phyloP scores from a whole-genome alignment of 2,329 filamentous ascomycete species.

The Pleoardoris graminearum region DNA sequence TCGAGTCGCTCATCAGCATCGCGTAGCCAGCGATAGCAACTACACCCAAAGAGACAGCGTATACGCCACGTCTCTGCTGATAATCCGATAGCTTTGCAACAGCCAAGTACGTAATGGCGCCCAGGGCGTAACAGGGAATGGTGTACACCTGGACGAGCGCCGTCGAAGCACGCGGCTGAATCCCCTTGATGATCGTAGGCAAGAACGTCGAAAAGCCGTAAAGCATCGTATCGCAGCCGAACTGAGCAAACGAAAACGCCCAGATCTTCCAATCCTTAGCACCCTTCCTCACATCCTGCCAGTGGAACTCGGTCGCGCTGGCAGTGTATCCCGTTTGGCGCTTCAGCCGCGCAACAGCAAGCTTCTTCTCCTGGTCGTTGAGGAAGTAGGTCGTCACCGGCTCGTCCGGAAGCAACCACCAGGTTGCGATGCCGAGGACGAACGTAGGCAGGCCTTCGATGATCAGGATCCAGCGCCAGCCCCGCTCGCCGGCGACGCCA shows the following conservation, averaged over 20 bases:
- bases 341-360: constrained; percentile 57
- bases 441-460: constrained; percentile 61
- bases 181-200: constrained; percentile 74
- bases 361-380: constrained; percentile 59
- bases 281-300: constrained; percentile 66
- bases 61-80: constrained; percentile 66
- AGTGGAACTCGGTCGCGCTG: constrained; percentile 59
- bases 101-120: constrained; percentile 69
- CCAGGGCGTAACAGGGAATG: constrained; percentile 75
- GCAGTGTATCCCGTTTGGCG: constrained; percentile 55
- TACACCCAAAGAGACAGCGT: constrained; percentile 63
- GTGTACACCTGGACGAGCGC: constrained; percentile 75
- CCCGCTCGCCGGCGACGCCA: constrained; percentile 63
- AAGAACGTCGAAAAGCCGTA: constrained; percentile 80
- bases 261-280: constrained; percentile 78
- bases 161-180: constrained; percentile 63
- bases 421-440: constrained; percentile 58
- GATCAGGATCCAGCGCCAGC: constrained; percentile 75
- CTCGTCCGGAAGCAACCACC: constrained; percentile 66
- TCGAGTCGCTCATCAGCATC: constrained; percentile 64
- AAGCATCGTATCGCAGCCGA: constrained; percentile 74
- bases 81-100: constrained; percentile 70
- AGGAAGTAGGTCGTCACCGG: constrained; percentile 68
- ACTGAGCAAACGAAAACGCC: constrained; percentile 69
- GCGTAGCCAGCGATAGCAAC: constrained; percentile 71